Base-by-base conservation (phyloP, 169 alveolate species). In the Cryptosporidium viatorum region DNA sequence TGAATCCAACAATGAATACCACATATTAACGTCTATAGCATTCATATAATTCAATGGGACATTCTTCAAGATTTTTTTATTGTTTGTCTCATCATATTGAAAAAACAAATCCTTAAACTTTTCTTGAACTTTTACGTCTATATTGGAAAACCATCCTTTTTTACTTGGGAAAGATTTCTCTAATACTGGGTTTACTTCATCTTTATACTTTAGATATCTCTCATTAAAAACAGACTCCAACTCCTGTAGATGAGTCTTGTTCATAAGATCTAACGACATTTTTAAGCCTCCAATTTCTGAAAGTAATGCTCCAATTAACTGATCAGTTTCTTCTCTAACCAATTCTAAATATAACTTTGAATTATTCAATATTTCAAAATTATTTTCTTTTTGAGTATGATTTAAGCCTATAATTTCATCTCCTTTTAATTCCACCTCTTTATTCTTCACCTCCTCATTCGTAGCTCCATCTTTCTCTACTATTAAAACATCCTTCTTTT, bases 1-100 rank as follows among this genome's bases (percentile, higher is more conserved):
- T 9, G 70, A 73, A 23, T 73, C 86, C 43, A 73, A 35, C n/a
- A 73, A 10, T 41, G 45, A 55, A 51, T 73, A 52, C 86, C 86
- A 73, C 37, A 16, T 51, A 73, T 35, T 39, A 12, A 58, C 51
- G 21, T 73, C 58, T 10, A 73, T n/a, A 23, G 41, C 70, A n/a
- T 31, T 58, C 6, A 73, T 26, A 21, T 73, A 73, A 59, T 73
- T 73, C 10, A 73, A 23, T 29, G 86, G 86, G 4, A 41, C 35
- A 33, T 35, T 71, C 31, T 23, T n/a, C 26, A 33, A 4, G 2
- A 9, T 23, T 29, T 23, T 26, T 35, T 45, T 50, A n/a, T 37
- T 31, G 16, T 2, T 10, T n/a, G 71, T n/a, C 4, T 50, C 50
- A 45, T 3, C 59, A 71, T 71, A 4, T 16, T 21, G 39, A 18